A percentile compares a stretch with the other conserved stretches of the same genome.
These are phyloP conservation scores for Tulasnella calospora DNA, from an alignment of 768 basidiomycete genomes.

Conservation along the genomic window DNA sequence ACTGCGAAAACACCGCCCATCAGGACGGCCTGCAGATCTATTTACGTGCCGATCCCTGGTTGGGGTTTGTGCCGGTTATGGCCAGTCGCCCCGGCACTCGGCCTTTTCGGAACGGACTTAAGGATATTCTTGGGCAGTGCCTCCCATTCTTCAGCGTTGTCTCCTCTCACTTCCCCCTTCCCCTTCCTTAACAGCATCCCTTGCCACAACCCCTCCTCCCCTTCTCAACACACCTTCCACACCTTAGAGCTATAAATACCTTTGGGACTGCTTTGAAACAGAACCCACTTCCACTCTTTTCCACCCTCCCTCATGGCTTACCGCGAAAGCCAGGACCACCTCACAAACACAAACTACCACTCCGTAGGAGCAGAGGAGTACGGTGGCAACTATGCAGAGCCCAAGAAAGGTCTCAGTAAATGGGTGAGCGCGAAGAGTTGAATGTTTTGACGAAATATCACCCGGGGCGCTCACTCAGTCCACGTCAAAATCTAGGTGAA, in stretches of 20 bases:
- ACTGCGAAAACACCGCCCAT: neutral
- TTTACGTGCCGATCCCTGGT: neutral
- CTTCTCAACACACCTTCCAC: neutral
- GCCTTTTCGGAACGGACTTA: neutral
- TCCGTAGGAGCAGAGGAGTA: slow-evolving; percentile 4
- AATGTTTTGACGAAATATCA: neutral
- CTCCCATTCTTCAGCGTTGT: neutral
- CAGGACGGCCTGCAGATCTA: neutral
- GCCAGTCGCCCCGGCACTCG: neutral
- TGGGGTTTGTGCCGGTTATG: neutral
- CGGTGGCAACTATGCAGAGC: slow-evolving; percentile 27
- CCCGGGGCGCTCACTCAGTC: neutral
- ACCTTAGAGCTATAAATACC: neutral
- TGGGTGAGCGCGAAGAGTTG: slow-evolving; percentile 54
- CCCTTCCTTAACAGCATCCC: neutral
- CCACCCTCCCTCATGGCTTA: slow-evolving; percentile 10
- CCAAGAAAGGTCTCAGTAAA: slow-evolving; percentile 55
- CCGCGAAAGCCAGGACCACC: slow-evolving; percentile 20
- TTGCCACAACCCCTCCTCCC: neutral
- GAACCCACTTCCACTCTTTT: slow-evolving; percentile 17
- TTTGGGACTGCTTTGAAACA: neutral
- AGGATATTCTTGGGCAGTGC: neutral
- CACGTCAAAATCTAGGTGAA: slow-evolving; percentile 31
- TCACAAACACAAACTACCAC: slow-evolving; percentile 22
- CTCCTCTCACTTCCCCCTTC: slow-evolving; percentile 10